Base-by-base conservation (phyloP, 2,329 filamentous ascomycete genomes). In the Fulvia fulva region DNA sequence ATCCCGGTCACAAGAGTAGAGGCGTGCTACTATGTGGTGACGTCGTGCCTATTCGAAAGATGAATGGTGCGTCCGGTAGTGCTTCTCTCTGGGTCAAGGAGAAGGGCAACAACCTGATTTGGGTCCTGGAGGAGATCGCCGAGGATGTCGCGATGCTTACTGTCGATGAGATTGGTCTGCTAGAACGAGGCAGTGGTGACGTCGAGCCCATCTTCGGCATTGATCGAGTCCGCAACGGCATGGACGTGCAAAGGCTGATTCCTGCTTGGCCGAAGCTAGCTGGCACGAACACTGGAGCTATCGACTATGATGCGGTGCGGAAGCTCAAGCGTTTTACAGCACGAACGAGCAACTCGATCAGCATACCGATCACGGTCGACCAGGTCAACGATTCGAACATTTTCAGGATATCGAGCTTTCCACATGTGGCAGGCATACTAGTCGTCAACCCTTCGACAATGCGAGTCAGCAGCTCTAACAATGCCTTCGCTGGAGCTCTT, bases 71-170 rank as follows among this genome's bases (percentile, higher is more conserved):
- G 11, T 93, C 88, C 4, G 94, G 94, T 1, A 92, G 94, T 58
- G 94, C 94, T 37, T 97, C 92, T 74, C 78, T 99, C 41, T 99
- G 94, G 94, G 94, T 99, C 3, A 99, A 99, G 77, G 94, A 99
- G 74, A 99, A 99, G 75, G 85, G 88, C 51, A 87, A 91, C 53
- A 92, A 93, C 9, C 77, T 99, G 59, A 97, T 99, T 60, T 99
- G 94, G 94, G 94, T 99, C 8, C 77, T 99, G 1, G 94, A 99
- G 73, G 94, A 99, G 75, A 97, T 99, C 60, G 90, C 93, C 56
- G 94, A 99, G 75, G 92, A 99, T 71, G 87, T 94, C 41, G 91
- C 90, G 3, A 83, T 85, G 60, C 76, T 99, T 45, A 82, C 80
- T 11, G 81, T 96, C 21, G 89, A 95, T 70, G 87, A 91, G 57